Base-by-base conservation (phyloP, 1,284 basidiomycete species). In the Phenoliferia sp. region DNA sequence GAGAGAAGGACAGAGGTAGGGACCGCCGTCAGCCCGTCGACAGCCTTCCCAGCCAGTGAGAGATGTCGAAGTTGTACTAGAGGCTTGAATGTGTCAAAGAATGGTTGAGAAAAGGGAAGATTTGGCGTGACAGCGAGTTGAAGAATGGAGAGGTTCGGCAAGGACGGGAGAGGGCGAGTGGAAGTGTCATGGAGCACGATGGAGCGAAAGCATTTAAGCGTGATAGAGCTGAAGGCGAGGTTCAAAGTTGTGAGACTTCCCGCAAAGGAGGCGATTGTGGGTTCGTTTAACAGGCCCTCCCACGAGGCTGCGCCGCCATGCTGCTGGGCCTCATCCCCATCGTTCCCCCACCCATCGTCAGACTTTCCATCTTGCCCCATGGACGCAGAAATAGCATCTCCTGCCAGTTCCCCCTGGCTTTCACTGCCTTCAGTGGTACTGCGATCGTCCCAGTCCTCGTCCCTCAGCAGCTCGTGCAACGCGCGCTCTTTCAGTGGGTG, bases 51-150 rank as follows among this genome's bases (percentile, higher is more conserved):
- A 1, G 36, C 36, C 35, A 71, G 61, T 1, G 67, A 69, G 17
- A 71, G 59, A 1, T 19, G 22, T 2, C 70, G 70, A 9, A 71
- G 52, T 15, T 67, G 66, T 29, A 69, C 34, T 29, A 69, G 52
- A n/a, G 17, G 26, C 19, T 64, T 19, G 17, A 69, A 34, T 35
- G 61, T 55, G 33, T 56, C 56, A 50, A 69, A 71, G 54, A 69
- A 62, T 10, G 61, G 22, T 54, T 62, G 33, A 33, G 22, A 33
- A 50, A 62, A 54, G n/a, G 39, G 32, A n/a, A 62, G 3, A 32
- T 50, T 28, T 3, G 44, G 39, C 0, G 65, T 69, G 6, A 63
- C 35, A n/a, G 56, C 55, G 16, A 71, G 67, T 60, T 62, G 54
- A 4, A 71, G 63, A 12, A 57, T 57, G 15, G 48, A 32, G 6